phyloP scores from a whole-genome alignment of 2,329 filamentous ascomycete genomes.

The Nakataea oryzae region DNA sequence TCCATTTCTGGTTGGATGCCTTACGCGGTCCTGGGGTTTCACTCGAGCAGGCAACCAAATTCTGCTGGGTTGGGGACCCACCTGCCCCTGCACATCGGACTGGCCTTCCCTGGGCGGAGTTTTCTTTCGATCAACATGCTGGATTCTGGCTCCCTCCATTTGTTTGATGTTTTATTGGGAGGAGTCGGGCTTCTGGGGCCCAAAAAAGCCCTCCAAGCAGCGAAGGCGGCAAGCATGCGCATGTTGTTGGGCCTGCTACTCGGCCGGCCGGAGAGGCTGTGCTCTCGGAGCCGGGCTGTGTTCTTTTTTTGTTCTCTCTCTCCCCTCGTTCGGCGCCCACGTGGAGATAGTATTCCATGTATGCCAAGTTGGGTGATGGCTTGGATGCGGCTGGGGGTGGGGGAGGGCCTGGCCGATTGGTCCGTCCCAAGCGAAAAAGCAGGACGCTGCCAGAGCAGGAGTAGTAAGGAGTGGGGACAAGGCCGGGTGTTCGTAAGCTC shows the following conservation, averaged over 20 bases:
- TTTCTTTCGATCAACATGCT: neutral
- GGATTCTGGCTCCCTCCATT: neutral
- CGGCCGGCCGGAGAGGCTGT: no score
- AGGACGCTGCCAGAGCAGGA: neutral
- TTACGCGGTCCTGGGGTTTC: neutral
- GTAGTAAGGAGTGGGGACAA: no score
- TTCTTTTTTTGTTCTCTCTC: no score
- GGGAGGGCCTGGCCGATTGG: no score
- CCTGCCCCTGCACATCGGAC: neutral
- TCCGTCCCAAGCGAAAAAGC: neutral
- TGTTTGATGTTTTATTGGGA: neutral
- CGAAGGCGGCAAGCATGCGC: no score
- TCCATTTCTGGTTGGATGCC: slow-evolving; percentile 1
- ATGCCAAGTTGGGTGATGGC: neutral
- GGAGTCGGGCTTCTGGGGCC: no score
- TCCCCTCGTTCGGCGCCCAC: neutral
- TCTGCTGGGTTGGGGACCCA: neutral
- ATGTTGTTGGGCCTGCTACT: neutral
- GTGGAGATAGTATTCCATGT: neutral
- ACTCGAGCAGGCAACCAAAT: slow-evolving; percentile 2
- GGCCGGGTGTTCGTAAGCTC: neutral
- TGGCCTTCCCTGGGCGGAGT: neutral
- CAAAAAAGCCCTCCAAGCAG: no score
- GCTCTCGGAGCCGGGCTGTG: no score
- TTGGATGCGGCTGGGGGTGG: no score